A percentile compares a stretch with the other conserved stretches of the same genome.
These are phyloP conservation scores for Setomelanomma holmii DNA, from an alignment of 2,329 filamentous ascomycete genomes.

Conservation along the genomic window DNA sequence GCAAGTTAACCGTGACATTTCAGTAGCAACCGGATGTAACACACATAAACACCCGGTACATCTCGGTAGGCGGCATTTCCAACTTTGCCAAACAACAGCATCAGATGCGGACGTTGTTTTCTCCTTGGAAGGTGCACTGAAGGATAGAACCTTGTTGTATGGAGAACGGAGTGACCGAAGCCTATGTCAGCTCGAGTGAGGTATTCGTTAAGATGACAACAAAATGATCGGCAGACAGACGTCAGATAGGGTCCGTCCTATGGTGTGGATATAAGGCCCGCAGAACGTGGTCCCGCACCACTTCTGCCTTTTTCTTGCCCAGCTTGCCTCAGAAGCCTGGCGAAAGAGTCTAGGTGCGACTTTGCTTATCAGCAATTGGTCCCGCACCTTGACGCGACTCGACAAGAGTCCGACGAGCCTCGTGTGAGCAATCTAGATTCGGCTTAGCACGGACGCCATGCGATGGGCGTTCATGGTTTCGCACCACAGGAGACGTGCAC, in stretches of 20 bases:
- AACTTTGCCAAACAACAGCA: slow-evolving; percentile 35
- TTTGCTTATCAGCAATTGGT: slow-evolving; percentile 19
- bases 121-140: slow-evolving; percentile 3
- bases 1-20: slow-evolving; percentile 13
- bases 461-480: slow-evolving; percentile 14
- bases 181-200: slow-evolving; percentile 8
- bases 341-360: slow-evolving; percentile 12
- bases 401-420: slow-evolving; percentile 12
- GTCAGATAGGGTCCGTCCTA: slow-evolving; percentile 5
- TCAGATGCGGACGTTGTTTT: slow-evolving; percentile 13
- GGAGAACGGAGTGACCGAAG: slow-evolving; percentile 7
- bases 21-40: slow-evolving; percentile 1
- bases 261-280: slow-evolving; percentile 12
- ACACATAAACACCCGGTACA: slow-evolving; percentile 40
- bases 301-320: slow-evolving; percentile 9
- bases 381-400: slow-evolving; percentile 5
- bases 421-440: slow-evolving; percentile 4
- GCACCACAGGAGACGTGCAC: slow-evolving; percentile 23
- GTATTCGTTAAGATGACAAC: slow-evolving; percentile 5
- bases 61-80: slow-evolving; percentile 43
- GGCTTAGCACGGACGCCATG: slow-evolving; percentile 23
- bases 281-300: slow-evolving; percentile 6
- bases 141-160: not conserved
- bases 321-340: slow-evolving; percentile 1
- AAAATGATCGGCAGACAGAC: slow-evolving; percentile 10